A percentile compares a stretch with the other conserved stretches of the same genome.
These are phyloP conservation scores for Aspergillus terreus DNA, from an alignment of 2,329 filamentous ascomycete genomes.

Conservation along the genomic window DNA sequence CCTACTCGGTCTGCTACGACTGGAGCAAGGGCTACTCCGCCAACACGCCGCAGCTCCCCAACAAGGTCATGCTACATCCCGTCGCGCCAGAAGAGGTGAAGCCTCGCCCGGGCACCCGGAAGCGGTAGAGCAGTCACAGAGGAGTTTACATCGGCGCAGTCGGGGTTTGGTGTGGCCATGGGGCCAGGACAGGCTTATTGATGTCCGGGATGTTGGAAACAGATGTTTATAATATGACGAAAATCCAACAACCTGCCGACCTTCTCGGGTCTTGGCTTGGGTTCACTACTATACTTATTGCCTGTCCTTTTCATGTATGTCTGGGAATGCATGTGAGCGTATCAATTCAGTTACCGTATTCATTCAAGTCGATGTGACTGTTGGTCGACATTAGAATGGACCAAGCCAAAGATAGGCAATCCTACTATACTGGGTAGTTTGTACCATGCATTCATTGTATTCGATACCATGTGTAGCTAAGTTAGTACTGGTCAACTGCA, in stretches of 20 bases:
- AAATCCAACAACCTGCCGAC: not conserved
- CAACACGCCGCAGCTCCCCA: slow-evolving; percentile 68
- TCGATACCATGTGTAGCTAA: no score
- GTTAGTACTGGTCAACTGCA: no score
- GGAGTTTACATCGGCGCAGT: slow-evolving; percentile 5
- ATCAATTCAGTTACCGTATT: not conserved
- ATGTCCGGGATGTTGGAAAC: not conserved
- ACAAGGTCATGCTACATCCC: slow-evolving; percentile 82
- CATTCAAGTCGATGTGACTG: no score
- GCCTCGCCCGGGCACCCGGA: slow-evolving; percentile 46
- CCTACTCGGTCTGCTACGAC: slow-evolving; percentile 90
- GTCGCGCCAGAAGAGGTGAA: slow-evolving; percentile 64
- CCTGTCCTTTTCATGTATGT: slow-evolving; percentile 6
- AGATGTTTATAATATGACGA: not conserved
- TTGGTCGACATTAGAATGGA: no score
- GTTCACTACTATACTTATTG: not conserved
- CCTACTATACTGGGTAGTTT: no score
- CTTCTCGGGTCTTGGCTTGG: not conserved
- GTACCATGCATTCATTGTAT: no score
- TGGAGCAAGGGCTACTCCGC: slow-evolving; percentile 94
- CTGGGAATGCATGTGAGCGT: slow-evolving; percentile 21
- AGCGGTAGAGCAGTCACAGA: slow-evolving; percentile 31
- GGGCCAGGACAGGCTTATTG: not conserved
- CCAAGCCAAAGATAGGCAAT: no score
- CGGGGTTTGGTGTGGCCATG: slow-evolving; percentile 1